Conservation (phyloP, 768 basidiomycete species). For the Tricholoma furcatifolium region DNA sequence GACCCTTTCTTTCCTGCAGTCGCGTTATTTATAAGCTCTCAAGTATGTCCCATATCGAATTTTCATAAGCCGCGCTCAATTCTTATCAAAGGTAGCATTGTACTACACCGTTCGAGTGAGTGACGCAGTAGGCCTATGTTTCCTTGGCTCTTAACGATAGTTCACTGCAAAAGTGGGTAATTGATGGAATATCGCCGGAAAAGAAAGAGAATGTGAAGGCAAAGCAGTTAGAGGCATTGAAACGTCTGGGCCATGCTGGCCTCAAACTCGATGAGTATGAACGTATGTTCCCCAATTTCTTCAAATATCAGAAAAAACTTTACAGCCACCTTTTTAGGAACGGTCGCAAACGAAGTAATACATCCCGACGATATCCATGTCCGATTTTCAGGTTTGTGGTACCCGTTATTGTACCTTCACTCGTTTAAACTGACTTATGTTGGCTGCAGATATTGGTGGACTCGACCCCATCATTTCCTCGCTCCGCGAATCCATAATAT, state of each 20-base stretch:
- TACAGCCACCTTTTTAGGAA: conserved; percentile 42
- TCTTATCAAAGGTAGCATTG: conserved; percentile 60
- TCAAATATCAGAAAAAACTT: not conserved
- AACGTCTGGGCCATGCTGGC: conserved; percentile 66
- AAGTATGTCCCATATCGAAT: conserved; percentile 34
- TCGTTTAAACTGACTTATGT: not conserved
- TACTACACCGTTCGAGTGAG: conserved; percentile 75
- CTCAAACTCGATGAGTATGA: conserved; percentile 91
- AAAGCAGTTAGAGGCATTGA: conserved; percentile 69
- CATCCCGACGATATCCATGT: conserved; percentile 87
- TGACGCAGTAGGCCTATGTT: conserved; percentile 2
- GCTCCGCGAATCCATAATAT: conserved; percentile 93
- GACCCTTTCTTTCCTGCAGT: conserved; percentile 31
- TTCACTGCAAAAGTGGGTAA: conserved; percentile 54
- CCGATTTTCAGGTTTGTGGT: conserved; percentile 62
- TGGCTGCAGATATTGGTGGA: conserved; percentile 79
- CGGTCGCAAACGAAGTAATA: conserved; percentile 90
- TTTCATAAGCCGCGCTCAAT: conserved; percentile 18
- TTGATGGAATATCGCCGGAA: conserved; percentile 51
- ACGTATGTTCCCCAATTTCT: conserved; percentile 42
- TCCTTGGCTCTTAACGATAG: not conserved
- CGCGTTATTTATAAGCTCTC: conserved; percentile 49
- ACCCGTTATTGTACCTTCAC: not conserved
- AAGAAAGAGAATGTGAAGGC: conserved; percentile 62
- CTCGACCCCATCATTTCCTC: conserved; percentile 88